phyloP scores from a whole-genome alignment of 2,329 filamentous ascomycete genomes.

The Thermothelomyces thermophilus region DNA sequence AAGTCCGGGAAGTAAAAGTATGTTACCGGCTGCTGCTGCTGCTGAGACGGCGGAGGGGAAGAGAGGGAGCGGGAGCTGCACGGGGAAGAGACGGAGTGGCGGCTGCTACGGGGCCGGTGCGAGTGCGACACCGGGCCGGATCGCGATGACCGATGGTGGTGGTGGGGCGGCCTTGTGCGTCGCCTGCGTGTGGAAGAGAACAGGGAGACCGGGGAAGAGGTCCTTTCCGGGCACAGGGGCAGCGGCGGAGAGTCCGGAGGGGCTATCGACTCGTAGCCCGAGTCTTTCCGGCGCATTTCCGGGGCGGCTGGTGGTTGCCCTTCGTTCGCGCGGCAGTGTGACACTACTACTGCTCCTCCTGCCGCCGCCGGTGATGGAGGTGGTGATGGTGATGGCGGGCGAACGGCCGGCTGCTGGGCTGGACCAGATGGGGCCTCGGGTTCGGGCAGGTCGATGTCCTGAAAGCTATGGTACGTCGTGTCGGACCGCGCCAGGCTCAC shows the following conservation, averaged over 20 bases:
- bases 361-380: too few species aligned
- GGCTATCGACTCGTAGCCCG: constrained; percentile 50
- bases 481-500: constrained; percentile 41
- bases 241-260: constrained; percentile 34
- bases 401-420: constrained; percentile 15
- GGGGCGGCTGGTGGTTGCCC: constrained; percentile 30
- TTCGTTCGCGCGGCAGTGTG: constrained; percentile 21
- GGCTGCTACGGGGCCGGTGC: constrained; percentile 24
- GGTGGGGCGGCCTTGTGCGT: constrained; percentile 37
- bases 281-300: constrained; percentile 50
- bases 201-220: constrained; percentile 26
- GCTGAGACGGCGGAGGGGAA: too few species aligned
- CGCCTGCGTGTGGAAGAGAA: constrained; percentile 29
- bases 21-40: constrained; percentile 29
- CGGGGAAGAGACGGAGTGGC: constrained; percentile 25
- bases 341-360: too few species aligned
- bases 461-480: constrained; percentile 49
- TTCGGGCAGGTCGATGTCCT: constrained; percentile 43
- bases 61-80: constrained; percentile 27
- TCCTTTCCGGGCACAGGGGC: constrained; percentile 19
- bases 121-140: constrained; percentile 30
- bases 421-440: constrained; percentile 29
- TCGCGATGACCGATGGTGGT: constrained; percentile 36
- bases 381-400: constrained; percentile 10
- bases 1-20: constrained; percentile 44